phyloP scores from a whole-genome alignment of 768 basidiomycete genomes.

The Naematelia encephala region DNA sequence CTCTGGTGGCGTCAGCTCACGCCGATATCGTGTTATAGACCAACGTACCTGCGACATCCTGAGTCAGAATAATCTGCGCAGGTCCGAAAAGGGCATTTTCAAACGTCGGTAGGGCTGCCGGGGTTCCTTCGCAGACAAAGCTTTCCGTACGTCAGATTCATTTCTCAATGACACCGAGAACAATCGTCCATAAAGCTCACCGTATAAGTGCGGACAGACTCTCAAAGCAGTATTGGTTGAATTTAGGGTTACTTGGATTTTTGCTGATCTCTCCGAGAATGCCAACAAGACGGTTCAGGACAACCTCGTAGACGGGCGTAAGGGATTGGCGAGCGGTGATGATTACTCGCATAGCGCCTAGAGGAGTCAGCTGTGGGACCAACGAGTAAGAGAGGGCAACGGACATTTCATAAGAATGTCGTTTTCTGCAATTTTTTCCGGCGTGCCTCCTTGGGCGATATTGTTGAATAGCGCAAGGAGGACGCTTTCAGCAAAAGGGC shows the following conservation, averaged over 20 bases:
- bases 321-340: constrained; percentile 79
- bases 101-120: constrained; percentile 66
- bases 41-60: constrained; percentile 83
- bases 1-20: constrained; percentile 57
- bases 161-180: too few relatives aligned
- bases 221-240: constrained; percentile 97
- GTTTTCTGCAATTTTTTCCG: constrained; percentile 94
- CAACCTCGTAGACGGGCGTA: constrained; percentile 63
- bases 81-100: constrained; percentile 79
- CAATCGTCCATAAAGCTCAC: constrained; percentile 53
- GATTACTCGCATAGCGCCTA: constrained; percentile 90
- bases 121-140: constrained; percentile 73
- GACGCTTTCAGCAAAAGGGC: constrained; percentile 72
- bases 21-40: neutral
- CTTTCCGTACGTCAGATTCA: constrained; percentile 51
- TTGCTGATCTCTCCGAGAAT: constrained; percentile 85
- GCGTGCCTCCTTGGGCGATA: constrained; percentile 71
- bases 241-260: constrained; percentile 96
- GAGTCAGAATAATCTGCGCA: constrained; percentile 79
- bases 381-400: constrained; percentile 35
- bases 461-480: constrained; percentile 66
- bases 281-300: constrained; percentile 68
- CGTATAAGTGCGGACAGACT: constrained; percentile 89
- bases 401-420: constrained; percentile 96
- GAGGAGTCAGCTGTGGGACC: neutral